phyloP scores from a whole-genome alignment of 164 flowering plant genomes.

The Platanus orientalis region DNA sequence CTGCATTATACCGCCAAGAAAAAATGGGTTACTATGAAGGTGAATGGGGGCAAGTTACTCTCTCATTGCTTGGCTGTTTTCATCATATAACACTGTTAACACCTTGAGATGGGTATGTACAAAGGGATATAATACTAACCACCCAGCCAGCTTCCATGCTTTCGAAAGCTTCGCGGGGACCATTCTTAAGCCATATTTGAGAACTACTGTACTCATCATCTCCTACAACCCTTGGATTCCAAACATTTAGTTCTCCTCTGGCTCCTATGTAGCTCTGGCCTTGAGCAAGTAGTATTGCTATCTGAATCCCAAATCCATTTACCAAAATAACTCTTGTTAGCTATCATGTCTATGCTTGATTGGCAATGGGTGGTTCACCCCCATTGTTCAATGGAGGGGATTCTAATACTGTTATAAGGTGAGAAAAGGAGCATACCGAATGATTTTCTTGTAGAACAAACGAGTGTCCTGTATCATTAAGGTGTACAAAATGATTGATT shows the following conservation, averaged over 20 bases:
- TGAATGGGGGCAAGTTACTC: no score
- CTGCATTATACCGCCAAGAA: no score
- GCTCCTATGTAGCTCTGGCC: slow-evolving; percentile 7
- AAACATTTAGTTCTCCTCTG: slow-evolving; percentile 1
- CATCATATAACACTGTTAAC: no score
- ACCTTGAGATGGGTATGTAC: no score
- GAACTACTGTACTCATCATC: slow-evolving; percentile 1
- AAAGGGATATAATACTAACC: slow-evolving; percentile 1
- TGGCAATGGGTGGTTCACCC: no score
- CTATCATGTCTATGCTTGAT: no score
- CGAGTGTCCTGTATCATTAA: not conserved
- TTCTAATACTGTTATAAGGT: not conserved
- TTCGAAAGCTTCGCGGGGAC: not conserved
- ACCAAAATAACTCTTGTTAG: no score
- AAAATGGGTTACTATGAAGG: no score
- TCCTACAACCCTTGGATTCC: not conserved
- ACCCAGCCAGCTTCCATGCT: slow-evolving; percentile 10
- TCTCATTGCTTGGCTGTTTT: no score
- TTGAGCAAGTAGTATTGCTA: slow-evolving; percentile 5
- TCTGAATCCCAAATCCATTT: not conserved
- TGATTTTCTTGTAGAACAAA: slow-evolving; percentile 3
- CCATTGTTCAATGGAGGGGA: no score
- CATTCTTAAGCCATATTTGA: slow-evolving; percentile 1
- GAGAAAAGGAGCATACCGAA: not conserved
- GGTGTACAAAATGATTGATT: not conserved